Evolutionary conservation across 2,329 filamentous ascomycete species (phyloP).

Genomic region (Sphaerulina populicola): DNA sequence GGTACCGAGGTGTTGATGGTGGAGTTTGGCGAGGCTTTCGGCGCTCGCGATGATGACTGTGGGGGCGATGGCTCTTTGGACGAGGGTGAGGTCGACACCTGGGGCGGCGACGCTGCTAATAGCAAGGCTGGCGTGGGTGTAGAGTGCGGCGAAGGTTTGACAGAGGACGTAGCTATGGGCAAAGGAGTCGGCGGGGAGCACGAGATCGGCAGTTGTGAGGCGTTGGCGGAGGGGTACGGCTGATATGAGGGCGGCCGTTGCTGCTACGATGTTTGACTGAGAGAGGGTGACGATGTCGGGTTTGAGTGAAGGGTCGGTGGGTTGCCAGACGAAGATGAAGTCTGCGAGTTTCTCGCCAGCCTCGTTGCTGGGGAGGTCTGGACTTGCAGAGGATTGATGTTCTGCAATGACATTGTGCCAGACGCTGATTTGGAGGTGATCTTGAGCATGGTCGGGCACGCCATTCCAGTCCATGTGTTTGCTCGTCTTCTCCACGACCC

Average conservation of each 20-base stretch:
- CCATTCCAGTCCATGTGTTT: slow-evolving; percentile 94
- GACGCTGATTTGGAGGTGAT: slow-evolving; percentile 70
- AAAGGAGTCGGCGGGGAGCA: slow-evolving; percentile 76
- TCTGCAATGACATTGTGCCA: slow-evolving; percentile 87
- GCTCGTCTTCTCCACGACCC: slow-evolving; percentile 87
- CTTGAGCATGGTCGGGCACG: slow-evolving; percentile 66
- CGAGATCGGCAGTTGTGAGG: slow-evolving; percentile 64
- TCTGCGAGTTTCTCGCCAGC: slow-evolving; percentile 44
- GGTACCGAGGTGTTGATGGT: slow-evolving; percentile 51
- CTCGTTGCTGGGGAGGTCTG: slow-evolving; percentile 55
- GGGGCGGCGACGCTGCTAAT: slow-evolving; percentile 79
- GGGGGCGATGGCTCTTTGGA: slow-evolving; percentile 65
- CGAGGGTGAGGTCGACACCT: slow-evolving; percentile 61
- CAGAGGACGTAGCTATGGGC: slow-evolving; percentile 70
- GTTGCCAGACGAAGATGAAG: slow-evolving; percentile 59
- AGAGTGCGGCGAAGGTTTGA: slow-evolving; percentile 73
- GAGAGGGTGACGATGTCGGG: slow-evolving; percentile 75
- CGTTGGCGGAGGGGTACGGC: slow-evolving; percentile 68
- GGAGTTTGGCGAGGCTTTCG: slow-evolving; percentile 60
- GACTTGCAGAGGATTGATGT: slow-evolving; percentile 49
- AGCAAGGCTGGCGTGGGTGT: slow-evolving; percentile 73
- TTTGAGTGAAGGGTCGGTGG: slow-evolving; percentile 40
- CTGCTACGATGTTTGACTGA: slow-evolving; percentile 80
- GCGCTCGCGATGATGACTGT: slow-evolving; percentile 76
- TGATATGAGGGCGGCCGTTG: slow-evolving; percentile 66